Percentiles rank a stretch among this genome's conserved stretches.
These are phyloP conservation scores for Chondrostereum purpureum DNA, from an alignment of 1,284 basidiomycete genomes.

Conservation along the genomic window DNA sequence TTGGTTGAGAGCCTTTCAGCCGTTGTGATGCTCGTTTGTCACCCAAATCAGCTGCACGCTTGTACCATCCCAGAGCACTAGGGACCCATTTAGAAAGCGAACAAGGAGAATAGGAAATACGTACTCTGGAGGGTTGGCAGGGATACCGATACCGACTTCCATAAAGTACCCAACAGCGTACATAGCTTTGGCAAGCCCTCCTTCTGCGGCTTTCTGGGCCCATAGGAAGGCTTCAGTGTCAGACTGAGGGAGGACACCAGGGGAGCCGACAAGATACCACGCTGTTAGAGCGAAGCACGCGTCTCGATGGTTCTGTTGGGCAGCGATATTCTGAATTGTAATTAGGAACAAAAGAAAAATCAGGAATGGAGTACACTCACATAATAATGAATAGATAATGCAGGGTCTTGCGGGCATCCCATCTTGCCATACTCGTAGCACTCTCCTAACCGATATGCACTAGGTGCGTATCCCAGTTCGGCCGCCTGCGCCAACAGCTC, in stretches of 20 bases:
- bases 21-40: constrained; percentile 92
- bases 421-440: constrained; percentile 99
- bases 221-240: constrained; percentile 97
- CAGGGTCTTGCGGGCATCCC: constrained; percentile 97
- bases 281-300: constrained; percentile 97
- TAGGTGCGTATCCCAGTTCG: constrained; percentile 94
- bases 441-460: constrained; percentile 93
- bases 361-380: too few relatives aligned
- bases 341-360: constrained; percentile 12
- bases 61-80: constrained; percentile 81
- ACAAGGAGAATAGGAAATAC: constrained; percentile 22
- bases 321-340: constrained; percentile 80
- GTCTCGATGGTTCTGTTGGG: constrained; percentile 94
- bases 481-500: constrained; percentile 93
- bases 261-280: constrained; percentile 98
- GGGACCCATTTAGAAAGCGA: constrained; percentile 4
- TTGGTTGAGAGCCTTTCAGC: constrained; percentile 58
- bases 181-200: constrained; percentile 88
- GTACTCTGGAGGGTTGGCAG: constrained; percentile 61
- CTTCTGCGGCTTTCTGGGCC: constrained; percentile 87
- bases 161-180: constrained; percentile 98
- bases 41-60: constrained; percentile 85
- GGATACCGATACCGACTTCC: constrained; percentile 86
- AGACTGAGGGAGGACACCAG: constrained; percentile 94
- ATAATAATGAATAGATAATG: constrained; percentile 97